Conservation (phyloP, 2,329 filamentous ascomycete species). For the Colletotrichum higginsianum region DNA sequence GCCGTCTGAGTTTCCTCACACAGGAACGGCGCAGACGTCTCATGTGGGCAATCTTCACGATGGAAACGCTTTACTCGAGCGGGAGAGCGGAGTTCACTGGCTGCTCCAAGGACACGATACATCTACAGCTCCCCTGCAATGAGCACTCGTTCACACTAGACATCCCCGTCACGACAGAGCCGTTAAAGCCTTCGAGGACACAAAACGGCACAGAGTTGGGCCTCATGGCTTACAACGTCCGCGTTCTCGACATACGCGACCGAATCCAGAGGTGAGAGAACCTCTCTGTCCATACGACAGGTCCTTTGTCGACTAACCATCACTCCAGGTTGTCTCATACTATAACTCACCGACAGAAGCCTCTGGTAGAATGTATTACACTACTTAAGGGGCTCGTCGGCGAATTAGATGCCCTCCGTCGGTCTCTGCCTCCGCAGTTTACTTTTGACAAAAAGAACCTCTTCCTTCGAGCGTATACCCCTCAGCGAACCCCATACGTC, state of each 20-base stretch:
- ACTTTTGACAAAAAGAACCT: slow-evolving; percentile 42
- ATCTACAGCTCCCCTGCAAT: slow-evolving; percentile 33
- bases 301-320: background rate
- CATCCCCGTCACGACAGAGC: slow-evolving; percentile 33
- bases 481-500: slow-evolving; percentile 44
- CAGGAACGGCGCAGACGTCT: slow-evolving; percentile 44
- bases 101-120: slow-evolving; percentile 28
- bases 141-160: slow-evolving; percentile 34
- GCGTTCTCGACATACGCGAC: slow-evolving; percentile 36
- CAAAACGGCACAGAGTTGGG: slow-evolving; percentile 8
- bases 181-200: background rate
- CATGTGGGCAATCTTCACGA: slow-evolving; percentile 46
- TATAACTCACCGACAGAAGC: slow-evolving; percentile 44
- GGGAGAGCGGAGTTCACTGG: slow-evolving; percentile 33
- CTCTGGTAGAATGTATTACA: slow-evolving; percentile 29
- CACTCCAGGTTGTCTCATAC: slow-evolving; percentile 41
- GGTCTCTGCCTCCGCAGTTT: slow-evolving; percentile 38
- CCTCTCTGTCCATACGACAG: no score
- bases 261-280: slow-evolving; percentile 30
- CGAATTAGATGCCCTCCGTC: slow-evolving; percentile 37
- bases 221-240: slow-evolving; percentile 33
- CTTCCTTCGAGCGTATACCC: slow-evolving; percentile 45
- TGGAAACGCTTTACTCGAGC: slow-evolving; percentile 40
- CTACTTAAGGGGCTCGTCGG: slow-evolving; percentile 24
- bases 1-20: slow-evolving; percentile 35